Evolutionary conservation across 805 yeast genomes (phyloP).

Genomic region (Metschnikowia proteae): DNA sequence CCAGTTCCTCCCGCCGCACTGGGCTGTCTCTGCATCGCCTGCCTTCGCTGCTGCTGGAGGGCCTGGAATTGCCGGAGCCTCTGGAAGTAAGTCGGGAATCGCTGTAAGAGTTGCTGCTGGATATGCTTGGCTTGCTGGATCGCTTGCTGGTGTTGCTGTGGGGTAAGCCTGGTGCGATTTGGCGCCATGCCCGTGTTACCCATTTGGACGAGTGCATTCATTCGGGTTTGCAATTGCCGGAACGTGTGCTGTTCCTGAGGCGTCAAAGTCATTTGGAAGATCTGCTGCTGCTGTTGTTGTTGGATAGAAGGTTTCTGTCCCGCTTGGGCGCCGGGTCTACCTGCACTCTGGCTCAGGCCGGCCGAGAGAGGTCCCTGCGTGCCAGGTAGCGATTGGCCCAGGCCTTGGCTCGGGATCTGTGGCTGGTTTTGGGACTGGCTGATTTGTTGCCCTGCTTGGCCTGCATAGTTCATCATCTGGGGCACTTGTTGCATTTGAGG

Average conservation of each 20-base stretch:
- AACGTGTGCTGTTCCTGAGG: conserved; percentile 42
- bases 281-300: conserved; percentile 44
- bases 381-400: conserved; percentile 1
- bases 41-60: conserved; percentile 25
- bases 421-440: not conserved
- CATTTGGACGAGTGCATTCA: conserved; percentile 40
- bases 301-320: conserved; percentile 25
- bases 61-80: conserved; percentile 35
- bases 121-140: conserved; percentile 38
- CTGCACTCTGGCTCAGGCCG: conserved; percentile 1
- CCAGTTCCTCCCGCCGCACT: conserved; percentile 1
- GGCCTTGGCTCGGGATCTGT: not conserved
- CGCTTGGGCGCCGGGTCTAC: conserved; percentile 15
- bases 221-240: conserved; percentile 37
- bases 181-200: conserved; percentile 43
- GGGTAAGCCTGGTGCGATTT: conserved; percentile 37
- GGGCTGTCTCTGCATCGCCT: conserved; percentile 19
- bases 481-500: conserved; percentile 15
- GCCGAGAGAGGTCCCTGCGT: not conserved
- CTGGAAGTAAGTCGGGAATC: conserved; percentile 37
- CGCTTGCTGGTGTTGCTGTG: conserved; percentile 44
- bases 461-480: conserved; percentile 6
- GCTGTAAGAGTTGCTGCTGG: conserved; percentile 36
- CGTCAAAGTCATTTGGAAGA: conserved; percentile 39
- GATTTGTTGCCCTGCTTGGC: not conserved